Evolutionary conservation across 371 early-diverging fungal genomes (phyloP), one percentile per base, ranked within the genome.

Genomic region (Mortierella sp.): DNA sequence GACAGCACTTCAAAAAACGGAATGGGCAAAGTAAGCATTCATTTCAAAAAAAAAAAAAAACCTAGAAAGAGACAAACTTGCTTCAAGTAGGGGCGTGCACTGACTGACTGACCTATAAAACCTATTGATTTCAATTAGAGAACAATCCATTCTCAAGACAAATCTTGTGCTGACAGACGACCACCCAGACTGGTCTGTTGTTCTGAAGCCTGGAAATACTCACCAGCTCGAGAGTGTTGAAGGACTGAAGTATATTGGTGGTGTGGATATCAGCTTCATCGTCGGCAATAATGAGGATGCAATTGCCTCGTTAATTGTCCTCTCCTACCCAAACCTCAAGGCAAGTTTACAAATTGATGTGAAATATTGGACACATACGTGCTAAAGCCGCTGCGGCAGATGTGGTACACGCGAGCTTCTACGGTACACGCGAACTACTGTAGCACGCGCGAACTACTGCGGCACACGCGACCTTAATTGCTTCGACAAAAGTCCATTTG

Each of bases 251-350:
- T 89, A 89, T 58, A 84, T 97, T 59, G 96, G 90, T 19, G 97
- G 97, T 21, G 92, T 96, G 6, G 97, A 97, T 70, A 84, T 97
- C 32, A 94, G 95, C 69, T 97, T 96, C 78, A 88, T 89, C 38
- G 85, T 86, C 45, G 83, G 88, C 53, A 86, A 89, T 68, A 69
- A 84, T 32, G 87, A 89, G 58, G 86, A 87, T 58, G 97, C 96
- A 0, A 86, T 95, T 7, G 96, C 94, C 0, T 92, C 94, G 65
- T 77, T 97, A 3, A 86, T 90, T 22, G 88, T 96, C 7, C 86
- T 95, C 58, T 68, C 81, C 6, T 94, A 87, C 70, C 96, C 95
- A 1, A 72, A 80, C 5, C 83, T 94, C 19, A 68, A 90, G 72
- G 84, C 70, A 74, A 59, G 55, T 69, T 58, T 24, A 11, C 33